Conservation (phyloP, 306 rosid genomes). For the Spatholobus suberectus region DNA sequence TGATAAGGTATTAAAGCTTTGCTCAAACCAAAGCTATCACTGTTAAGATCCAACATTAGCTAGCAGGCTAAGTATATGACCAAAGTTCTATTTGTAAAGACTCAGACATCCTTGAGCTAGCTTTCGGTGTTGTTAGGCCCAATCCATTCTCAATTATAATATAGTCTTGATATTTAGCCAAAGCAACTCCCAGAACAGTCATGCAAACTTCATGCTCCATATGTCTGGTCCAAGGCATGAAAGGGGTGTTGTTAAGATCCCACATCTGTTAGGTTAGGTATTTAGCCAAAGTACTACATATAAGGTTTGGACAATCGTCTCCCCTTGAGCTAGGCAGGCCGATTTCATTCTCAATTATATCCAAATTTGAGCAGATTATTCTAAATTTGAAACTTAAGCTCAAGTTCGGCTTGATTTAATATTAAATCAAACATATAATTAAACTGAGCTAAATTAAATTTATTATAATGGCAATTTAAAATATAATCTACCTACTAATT, state of each 20-base stretch:
- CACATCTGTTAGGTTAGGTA: neutral
- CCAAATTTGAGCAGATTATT: conserved; percentile 20
- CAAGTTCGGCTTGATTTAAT: neutral
- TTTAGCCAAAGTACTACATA: too few species aligned
- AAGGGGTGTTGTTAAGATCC: too few species aligned
- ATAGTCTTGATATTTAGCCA: too few species aligned
- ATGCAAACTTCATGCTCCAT: too few species aligned
- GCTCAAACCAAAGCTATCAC: too few species aligned
- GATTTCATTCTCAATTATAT: neutral
- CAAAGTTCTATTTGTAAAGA: too few species aligned
- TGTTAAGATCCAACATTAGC: neutral
- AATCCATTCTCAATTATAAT: too few species aligned
- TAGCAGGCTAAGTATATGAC: too few species aligned
- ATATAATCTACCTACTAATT: neutral
- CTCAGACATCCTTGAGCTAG: too few species aligned
- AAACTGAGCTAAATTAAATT: neutral
- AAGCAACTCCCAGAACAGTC: too few species aligned
- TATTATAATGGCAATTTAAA: conserved; percentile 5
- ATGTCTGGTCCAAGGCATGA: neutral
- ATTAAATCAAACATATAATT: neutral
- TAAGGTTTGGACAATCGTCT: neutral
- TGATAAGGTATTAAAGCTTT: neutral
- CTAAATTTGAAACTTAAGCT: neutral
- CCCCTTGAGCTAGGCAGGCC: neutral
- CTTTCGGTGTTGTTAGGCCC: too few species aligned